Evolutionary conservation across 1,284 basidiomycete species (phyloP).

Genomic region (Boletellus deceptivus): DNA sequence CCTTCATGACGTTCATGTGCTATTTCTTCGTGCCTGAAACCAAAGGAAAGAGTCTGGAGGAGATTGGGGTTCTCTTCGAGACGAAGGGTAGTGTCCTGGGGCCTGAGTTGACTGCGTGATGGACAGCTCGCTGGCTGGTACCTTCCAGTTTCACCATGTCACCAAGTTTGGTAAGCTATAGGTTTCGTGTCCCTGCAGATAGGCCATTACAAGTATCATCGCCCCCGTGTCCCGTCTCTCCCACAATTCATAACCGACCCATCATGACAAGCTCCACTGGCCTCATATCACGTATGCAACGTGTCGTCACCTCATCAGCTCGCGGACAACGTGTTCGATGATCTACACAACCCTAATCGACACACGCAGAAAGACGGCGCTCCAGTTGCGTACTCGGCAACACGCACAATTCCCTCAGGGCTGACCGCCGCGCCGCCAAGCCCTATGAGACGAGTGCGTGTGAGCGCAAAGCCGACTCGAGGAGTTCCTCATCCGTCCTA

Average conservation of each 20-base stretch:
- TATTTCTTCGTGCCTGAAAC: constrained; percentile 46
- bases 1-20: constrained; percentile 40
- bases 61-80: constrained; percentile 40
- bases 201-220: background rate
- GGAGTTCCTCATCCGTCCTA: background rate
- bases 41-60: constrained; percentile 44
- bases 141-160: too few species aligned
- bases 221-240: background rate
- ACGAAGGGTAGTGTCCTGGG: constrained; percentile 8
- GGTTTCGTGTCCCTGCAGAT: constrained; percentile 1
- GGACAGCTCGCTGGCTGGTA: too few species aligned
- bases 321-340: background rate
- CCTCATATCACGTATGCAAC: background rate
- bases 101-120: constrained; percentile 2
- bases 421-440: background rate
- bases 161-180: background rate
- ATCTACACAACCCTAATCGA: background rate
- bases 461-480: background rate
- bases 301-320: background rate
- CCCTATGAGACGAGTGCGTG: background rate
- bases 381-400: background rate
- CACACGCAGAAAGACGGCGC: background rate
- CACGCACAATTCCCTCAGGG: background rate
- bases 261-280: background rate
- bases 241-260: background rate